Conservation (phyloP, 1,284 basidiomycete species). For the Takashimella tepidaria region DNA sequence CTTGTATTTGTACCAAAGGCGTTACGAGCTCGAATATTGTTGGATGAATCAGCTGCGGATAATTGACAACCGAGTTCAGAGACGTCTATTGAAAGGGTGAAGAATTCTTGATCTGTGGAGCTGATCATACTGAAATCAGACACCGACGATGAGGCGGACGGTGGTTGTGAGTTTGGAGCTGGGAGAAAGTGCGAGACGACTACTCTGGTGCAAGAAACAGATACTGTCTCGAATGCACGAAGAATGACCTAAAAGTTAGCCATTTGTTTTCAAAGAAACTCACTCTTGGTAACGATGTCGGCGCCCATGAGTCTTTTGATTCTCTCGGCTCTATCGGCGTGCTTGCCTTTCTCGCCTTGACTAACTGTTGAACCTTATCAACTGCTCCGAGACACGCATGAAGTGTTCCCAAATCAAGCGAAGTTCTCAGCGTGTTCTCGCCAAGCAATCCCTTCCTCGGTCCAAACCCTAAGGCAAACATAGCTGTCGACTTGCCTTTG, state of each 20-base stretch:
- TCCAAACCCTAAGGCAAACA: constrained; percentile 31
- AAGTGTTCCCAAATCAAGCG: constrained; percentile 23
- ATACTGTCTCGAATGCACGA: constrained; percentile 31
- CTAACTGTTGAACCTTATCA: constrained; percentile 20
- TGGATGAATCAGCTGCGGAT: constrained; percentile 33
- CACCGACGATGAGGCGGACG: constrained; percentile 12
- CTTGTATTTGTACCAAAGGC: constrained; percentile 33
- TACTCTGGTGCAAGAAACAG: constrained; percentile 22
- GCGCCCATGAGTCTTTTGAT: constrained; percentile 6
- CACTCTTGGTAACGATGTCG: constrained; percentile 16
- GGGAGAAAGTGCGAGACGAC: constrained; percentile 25
- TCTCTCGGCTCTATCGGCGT: neutral
- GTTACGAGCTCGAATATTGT: constrained; percentile 34
- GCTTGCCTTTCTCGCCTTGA: constrained; percentile 6
- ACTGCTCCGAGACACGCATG: constrained; percentile 21
- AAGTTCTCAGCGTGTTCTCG: constrained; percentile 32
- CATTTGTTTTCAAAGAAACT: neutral
- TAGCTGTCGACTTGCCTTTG: constrained; percentile 17
- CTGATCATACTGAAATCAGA: constrained; percentile 1
- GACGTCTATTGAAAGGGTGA: constrained; percentile 31
- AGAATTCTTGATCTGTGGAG: constrained; percentile 10
- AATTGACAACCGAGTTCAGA: constrained; percentile 18
- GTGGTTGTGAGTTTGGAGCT: constrained; percentile 4
- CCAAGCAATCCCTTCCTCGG: constrained; percentile 32
- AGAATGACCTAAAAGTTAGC: constrained; percentile 30